Base-by-base conservation (phyloP, 257 asterid genomes). In the Fraxinus pennsylvanica region DNA sequence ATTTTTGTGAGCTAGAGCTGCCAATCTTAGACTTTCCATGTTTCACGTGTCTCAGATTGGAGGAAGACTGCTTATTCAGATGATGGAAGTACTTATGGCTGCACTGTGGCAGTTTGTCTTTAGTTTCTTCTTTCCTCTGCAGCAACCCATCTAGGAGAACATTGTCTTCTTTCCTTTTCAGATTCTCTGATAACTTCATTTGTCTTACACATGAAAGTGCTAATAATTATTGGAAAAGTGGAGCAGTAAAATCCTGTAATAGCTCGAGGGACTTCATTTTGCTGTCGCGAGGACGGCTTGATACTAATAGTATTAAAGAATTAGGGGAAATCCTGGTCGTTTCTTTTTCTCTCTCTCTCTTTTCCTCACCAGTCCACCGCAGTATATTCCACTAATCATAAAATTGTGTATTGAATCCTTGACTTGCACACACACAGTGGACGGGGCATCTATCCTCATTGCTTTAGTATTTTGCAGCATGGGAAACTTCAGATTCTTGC, bases 241-340 rank as follows among this genome's bases (percentile, higher is more conserved):
- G 36, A 76, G 52, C 74, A 35, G 6, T 72, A 29, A 73, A 68
- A 69, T 71, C 54, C 54, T 76, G 25, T 36, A 21, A 30, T 71
- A 63, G 73, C 73, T 61, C n/a, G 21, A 52, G 50, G 65, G 67
- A 21, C 71, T 41, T 38, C 76, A 57, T 22, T 66, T 67, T 70
- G 22, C 78, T 66, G 14, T 4, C 32, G 7, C 43, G 79, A 36
- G 74, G 71, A 63, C 74, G 29, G 73, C 66, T 35, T 21, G 66
- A 63, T 14, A 3, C 21, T 47, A 15, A 4, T 47, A 15, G 7
- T 47, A 47, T 12, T 15, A 47, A 14, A 47, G 21, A 15, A 15
- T 47, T 47, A 47, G 59, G 59, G n/a, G 59, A 15, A 47, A 47
- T 47, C n/a, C n/a, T 15, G 21, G 21, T 47, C 59, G 8, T 47